Base-by-base conservation (phyloP, 768 basidiomycete species). In the Serendipita sp. region DNA sequence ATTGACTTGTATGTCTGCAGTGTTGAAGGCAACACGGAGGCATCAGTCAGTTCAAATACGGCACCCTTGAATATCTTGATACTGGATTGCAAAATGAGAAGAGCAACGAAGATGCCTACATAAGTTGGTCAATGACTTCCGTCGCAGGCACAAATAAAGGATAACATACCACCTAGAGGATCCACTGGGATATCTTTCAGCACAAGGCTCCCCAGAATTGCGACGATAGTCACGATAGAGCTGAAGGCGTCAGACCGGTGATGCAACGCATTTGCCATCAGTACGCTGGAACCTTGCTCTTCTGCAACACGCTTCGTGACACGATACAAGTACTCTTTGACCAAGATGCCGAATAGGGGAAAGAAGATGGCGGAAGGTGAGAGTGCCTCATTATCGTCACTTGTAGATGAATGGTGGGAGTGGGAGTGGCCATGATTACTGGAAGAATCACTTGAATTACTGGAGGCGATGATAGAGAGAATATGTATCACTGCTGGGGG, bases 361-460 rank as follows among this genome's bases (percentile, higher is more conserved):
- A 97, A 94, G 93, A 94, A 98, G 30, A 93, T 92, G 20, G 96
- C 96, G 70, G 98, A 93, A 43, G 90, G 88, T 70, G 96, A 92
- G 3, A 96, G 76, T 3, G 75, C 73, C 42, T 75, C 81, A 0
- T 75, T 74, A 64, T 84, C 82, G 2, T 75, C 73, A 14, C 38
- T 38, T 7, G 38, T 7, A 14, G 38, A 1, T 38, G 38, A 38
- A 38, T 38, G 38, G 67, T 84, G 83, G 41, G 68, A 66, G 66
- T 74, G 72, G 0, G 65, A 62, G 68, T 88, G 82, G 5, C 71
- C 75, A 33, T 82, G 79, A 16, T 69, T 70, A 51, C 72, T 68
- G 17, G 78, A 70, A 61, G 74, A 66, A 22, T 69, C 53, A 3
- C 16, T 3, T 42, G 62, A 9, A 9, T 13, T 24, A n/a, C 17